A percentile compares a stretch with the other conserved stretches of the same genome.
phyloP scores from a whole-genome alignment of 768 basidiomycete genomes.

The Boletus pseudopeckii region DNA sequence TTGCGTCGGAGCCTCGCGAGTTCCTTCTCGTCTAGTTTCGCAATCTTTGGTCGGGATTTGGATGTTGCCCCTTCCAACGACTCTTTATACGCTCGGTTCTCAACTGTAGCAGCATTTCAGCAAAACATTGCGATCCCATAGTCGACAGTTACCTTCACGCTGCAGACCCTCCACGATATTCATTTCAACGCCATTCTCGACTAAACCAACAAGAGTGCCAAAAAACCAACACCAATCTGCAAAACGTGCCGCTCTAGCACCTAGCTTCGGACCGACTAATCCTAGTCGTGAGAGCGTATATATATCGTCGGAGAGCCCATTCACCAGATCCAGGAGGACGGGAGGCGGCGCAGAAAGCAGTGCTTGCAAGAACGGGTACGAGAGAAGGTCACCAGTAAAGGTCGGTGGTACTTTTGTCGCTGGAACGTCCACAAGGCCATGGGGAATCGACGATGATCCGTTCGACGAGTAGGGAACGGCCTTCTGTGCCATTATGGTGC shows the following conservation, averaged over 20 bases:
- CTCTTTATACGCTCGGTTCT: conserved; percentile 68
- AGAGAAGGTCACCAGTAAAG: conserved; percentile 23
- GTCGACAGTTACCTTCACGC: conserved; percentile 49
- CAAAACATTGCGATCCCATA: background rate
- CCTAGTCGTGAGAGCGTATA: conserved; percentile 72
- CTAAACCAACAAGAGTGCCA: conserved; percentile 72
- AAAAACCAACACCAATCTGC: conserved; percentile 88
- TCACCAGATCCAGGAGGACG: conserved; percentile 72
- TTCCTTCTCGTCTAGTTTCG: conserved; percentile 68
- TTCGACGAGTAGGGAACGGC: conserved; percentile 54
- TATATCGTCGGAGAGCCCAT: conserved; percentile 75
- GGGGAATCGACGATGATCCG: conserved; percentile 24
- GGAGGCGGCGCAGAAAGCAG: conserved; percentile 80
- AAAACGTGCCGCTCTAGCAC: conserved; percentile 67
- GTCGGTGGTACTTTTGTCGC: conserved; percentile 3
- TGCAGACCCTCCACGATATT: conserved; percentile 62
- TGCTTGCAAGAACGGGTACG: conserved; percentile 67
- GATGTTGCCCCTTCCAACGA: conserved; percentile 68
- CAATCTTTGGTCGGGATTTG: conserved; percentile 58
- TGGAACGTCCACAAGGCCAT: conserved; percentile 16
- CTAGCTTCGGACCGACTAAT: conserved; percentile 58
- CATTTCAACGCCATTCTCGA: conserved; percentile 80
- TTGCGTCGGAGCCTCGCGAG: conserved; percentile 63
- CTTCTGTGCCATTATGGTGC: conserved; percentile 67
- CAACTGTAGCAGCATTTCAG: conserved; percentile 44